Conservation (phyloP, 2,329 filamentous ascomycete species). For the Aschersonia sp. region DNA sequence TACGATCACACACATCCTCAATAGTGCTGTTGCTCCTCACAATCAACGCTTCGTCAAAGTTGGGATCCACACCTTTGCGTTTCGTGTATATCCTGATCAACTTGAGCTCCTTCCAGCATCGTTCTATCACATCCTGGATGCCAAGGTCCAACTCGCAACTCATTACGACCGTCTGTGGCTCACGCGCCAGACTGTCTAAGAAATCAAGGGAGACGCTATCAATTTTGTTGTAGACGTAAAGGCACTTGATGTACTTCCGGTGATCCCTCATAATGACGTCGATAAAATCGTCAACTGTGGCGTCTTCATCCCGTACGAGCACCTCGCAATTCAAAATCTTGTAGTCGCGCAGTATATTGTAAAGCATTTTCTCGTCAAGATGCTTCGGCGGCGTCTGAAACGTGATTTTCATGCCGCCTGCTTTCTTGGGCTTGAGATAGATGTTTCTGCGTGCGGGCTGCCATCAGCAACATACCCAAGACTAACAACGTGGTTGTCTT, state of each 20-base stretch:
- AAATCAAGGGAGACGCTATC: conserved; percentile 89
- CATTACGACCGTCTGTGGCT: conserved; percentile 94
- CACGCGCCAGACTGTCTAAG: conserved; percentile 79
- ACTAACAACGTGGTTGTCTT: too few species aligned
- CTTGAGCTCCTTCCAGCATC: conserved; percentile 86
- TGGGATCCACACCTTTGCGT: conserved; percentile 79
- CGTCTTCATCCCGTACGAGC: conserved; percentile 84
- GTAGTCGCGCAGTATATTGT: conserved; percentile 95
- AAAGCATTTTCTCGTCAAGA: conserved; percentile 95
- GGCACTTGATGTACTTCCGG: conserved; percentile 85
- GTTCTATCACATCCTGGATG: conserved; percentile 82
- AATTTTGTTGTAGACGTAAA: conserved; percentile 99
- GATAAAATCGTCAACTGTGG: conserved; percentile 95
- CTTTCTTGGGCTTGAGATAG: conserved; percentile 90
- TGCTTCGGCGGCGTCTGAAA: conserved; percentile 82
- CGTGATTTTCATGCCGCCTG: conserved; percentile 97
- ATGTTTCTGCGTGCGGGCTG: conserved; percentile 53
- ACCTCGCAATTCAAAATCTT: conserved; percentile 98
- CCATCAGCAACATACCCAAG: too few species aligned
- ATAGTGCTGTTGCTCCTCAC: conserved; percentile 79
- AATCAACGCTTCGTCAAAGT: conserved; percentile 85
- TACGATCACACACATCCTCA: conserved; percentile 92
- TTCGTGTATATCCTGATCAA: conserved; percentile 95
- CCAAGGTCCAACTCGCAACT: conserved; percentile 91
- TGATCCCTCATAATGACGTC: conserved; percentile 99